Conservation (phyloP, 192 early-diverging fungal species). For the Rhizophagus prolifer region DNA sequence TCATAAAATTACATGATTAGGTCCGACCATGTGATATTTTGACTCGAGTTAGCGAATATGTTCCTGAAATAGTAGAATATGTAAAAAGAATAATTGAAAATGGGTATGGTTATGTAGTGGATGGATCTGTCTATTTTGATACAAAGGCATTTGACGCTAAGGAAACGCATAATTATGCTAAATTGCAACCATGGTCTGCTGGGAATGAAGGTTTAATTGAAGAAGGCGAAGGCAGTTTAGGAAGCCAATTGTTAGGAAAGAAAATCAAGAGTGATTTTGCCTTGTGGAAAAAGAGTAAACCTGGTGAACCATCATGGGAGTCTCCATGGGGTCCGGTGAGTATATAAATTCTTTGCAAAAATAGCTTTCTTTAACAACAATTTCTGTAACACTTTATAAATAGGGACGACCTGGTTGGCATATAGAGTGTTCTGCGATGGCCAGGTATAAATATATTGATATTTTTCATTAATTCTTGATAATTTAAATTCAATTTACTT, state of each 20-base stretch:
- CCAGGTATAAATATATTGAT: slow-evolving; percentile 39
- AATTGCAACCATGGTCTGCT: slow-evolving; percentile 88
- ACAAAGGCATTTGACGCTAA: slow-evolving; percentile 78
- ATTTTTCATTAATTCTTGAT: not conserved
- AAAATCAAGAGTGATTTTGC: slow-evolving; percentile 84
- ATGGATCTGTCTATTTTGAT: slow-evolving; percentile 96
- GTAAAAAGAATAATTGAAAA: slow-evolving; percentile 92
- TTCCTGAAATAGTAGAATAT: slow-evolving; percentile 90
- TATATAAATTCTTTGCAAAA: not conserved
- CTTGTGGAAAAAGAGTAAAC: slow-evolving; percentile 92
- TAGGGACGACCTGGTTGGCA: slow-evolving; percentile 97
- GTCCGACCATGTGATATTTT: slow-evolving; percentile 80
- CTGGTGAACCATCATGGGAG: slow-evolving; percentile 91
- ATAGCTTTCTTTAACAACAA: not conserved
- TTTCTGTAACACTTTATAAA: not conserved
- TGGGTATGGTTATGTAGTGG: slow-evolving; percentile 89
- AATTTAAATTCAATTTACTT: not conserved
- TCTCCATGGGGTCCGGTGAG: slow-evolving; percentile 79
- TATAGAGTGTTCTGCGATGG: slow-evolving; percentile 99
- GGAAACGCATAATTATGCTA: slow-evolving; percentile 88
- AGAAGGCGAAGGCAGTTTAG: slow-evolving; percentile 91
- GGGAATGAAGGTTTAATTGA: slow-evolving; percentile 76
- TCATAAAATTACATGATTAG: slow-evolving; percentile 30
- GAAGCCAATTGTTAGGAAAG: slow-evolving; percentile 65
- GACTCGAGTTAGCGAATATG: slow-evolving; percentile 95